Conservation (phyloP, 2,329 filamentous ascomycete genomes). For the Xylariaceae sp. region DNA sequence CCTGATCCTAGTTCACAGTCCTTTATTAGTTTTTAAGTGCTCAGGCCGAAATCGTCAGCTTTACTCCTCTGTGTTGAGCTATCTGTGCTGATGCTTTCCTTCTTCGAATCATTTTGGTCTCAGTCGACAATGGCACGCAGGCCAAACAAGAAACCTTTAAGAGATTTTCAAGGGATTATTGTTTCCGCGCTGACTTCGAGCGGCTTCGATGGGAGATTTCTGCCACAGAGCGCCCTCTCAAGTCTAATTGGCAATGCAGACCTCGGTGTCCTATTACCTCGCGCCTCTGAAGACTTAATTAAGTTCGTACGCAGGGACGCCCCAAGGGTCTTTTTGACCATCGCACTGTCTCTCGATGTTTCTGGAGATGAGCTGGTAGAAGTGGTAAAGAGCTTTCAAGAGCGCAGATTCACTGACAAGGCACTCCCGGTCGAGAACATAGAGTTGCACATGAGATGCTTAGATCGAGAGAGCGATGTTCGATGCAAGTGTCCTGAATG, state of each 20-base stretch:
- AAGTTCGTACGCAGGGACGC: background rate
- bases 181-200: too few species aligned
- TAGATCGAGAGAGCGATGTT: background rate
- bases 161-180: too few species aligned
- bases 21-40: too few species aligned
- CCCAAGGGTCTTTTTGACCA: conserved; percentile 1
- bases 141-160: too few species aligned
- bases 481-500: background rate
- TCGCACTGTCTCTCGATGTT: background rate
- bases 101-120: too few species aligned
- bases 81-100: too few species aligned
- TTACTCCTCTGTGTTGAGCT: too few species aligned
- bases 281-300: background rate
- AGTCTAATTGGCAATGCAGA: background rate
- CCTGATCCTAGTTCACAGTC: too few species aligned
- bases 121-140: too few species aligned
- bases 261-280: conserved; percentile 8
- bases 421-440: conserved; percentile 11
- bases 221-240: conserved; percentile 1
- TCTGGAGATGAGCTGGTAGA: background rate
- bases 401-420: background rate
- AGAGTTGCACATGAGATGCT: background rate
- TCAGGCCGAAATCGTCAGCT: too few species aligned
- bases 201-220: background rate
- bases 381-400: conserved; percentile 1